phyloP scores from a whole-genome alignment of 2,329 filamentous ascomycete species.

The Aureobasidium uvarum region DNA sequence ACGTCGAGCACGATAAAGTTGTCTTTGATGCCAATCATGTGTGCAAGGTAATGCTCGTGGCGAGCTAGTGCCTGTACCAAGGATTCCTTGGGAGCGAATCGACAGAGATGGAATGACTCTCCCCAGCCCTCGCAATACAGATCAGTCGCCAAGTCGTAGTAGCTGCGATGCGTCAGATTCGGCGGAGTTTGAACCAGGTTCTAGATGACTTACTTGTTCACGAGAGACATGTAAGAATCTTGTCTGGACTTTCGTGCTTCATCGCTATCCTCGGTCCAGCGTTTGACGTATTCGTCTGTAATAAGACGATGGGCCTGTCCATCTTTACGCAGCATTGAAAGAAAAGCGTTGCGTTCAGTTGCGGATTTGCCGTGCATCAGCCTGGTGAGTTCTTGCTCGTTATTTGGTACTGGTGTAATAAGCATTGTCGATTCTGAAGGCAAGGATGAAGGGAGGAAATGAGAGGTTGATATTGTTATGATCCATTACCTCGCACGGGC shows the following conservation, averaged over 20 bases:
- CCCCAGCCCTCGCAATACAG: slow-evolving; percentile 94
- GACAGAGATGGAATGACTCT: slow-evolving; percentile 95
- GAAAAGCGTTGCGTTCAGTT: slow-evolving; percentile 74
- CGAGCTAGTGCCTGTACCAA: slow-evolving; percentile 91
- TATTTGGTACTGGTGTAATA: neutral
- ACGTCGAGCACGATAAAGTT: slow-evolving; percentile 94
- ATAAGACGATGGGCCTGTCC: slow-evolving; percentile 73
- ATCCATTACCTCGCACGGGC: neutral
- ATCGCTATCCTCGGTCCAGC: slow-evolving; percentile 91
- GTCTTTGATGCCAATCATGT: slow-evolving; percentile 79
- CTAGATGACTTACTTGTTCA: slow-evolving; percentile 63
- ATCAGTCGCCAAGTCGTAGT: slow-evolving; percentile 42
- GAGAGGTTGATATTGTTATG: neutral
- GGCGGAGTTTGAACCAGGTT: neutral
- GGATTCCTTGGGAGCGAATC: slow-evolving; percentile 79
- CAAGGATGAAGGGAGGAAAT: neutral
- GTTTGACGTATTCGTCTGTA: slow-evolving; percentile 91
- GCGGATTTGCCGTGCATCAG: slow-evolving; percentile 71
- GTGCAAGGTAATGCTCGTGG: slow-evolving; percentile 96
- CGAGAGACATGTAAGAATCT: slow-evolving; percentile 78
- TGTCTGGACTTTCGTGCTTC: slow-evolving; percentile 71
- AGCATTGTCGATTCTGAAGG: neutral
- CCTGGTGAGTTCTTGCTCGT: slow-evolving; percentile 44
- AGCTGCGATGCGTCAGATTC: slow-evolving; percentile 73
- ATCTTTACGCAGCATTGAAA: slow-evolving; percentile 85